A percentile compares a stretch with the other conserved stretches of the same genome.
Conservation (phyloP, 2,329 filamentous ascomycete genomes). For the Alternaria sp. region DNA sequence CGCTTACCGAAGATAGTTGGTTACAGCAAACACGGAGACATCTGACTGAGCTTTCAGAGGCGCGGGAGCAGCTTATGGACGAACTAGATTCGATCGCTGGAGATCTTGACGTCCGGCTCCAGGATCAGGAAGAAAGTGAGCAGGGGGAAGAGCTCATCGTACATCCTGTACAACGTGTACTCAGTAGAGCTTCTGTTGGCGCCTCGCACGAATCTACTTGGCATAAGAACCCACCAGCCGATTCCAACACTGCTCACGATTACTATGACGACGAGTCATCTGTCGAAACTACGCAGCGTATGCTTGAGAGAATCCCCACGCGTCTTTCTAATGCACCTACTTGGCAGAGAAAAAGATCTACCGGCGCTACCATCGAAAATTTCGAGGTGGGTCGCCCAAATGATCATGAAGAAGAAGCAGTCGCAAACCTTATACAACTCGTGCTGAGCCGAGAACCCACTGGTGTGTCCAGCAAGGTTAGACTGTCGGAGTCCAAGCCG, state of each 20-base stretch:
- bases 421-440: background rate
- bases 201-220: background rate
- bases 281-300: background rate
- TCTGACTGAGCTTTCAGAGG: conserved; percentile 31
- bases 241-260: background rate
- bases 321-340: background rate
- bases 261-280: background rate
- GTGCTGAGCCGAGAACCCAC: background rate
- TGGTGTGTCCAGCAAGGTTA: background rate
- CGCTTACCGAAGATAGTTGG: conserved; percentile 26
- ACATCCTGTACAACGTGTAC: background rate
- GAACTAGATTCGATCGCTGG: conserved; percentile 43
- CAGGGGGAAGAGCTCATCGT: background rate
- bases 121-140: conserved; percentile 11
- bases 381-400: background rate
- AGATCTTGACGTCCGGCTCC: conserved; percentile 35
- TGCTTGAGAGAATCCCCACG: background rate
- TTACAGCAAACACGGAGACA: conserved; percentile 29
- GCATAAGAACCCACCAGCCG: background rate
- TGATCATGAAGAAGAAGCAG: background rate
- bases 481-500: background rate
- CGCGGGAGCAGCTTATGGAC: conserved; percentile 31
- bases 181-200: background rate
- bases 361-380: background rate
- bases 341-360: background rate